Evolutionary conservation across 345 rosid species (phyloP).

Genomic region (Gossypium stocksii): DNA sequence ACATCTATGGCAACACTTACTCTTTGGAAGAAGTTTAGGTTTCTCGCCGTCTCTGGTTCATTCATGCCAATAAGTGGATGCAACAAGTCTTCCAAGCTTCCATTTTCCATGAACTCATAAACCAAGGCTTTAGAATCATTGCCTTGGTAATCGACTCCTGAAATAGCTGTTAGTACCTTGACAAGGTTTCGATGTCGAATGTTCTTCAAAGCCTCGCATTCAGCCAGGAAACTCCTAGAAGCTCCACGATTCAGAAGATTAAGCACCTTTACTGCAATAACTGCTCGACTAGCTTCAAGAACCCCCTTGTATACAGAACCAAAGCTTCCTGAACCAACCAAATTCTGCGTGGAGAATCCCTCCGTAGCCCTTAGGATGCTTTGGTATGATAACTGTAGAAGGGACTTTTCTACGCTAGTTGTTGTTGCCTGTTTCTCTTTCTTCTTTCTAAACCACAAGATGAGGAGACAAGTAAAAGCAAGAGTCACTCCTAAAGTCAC

Average conservation of each 20-base stretch:
- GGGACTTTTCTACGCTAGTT: not conserved
- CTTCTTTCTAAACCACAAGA: not conserved
- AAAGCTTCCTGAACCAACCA: slow-evolving; percentile 26
- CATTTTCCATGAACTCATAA: slow-evolving; percentile 16
- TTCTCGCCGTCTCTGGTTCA: not conserved
- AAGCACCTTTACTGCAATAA: slow-evolving; percentile 34
- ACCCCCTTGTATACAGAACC: slow-evolving; percentile 21
- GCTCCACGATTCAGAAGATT: slow-evolving; percentile 24
- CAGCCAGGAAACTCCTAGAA: not conserved
- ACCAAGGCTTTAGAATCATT: slow-evolving; percentile 12
- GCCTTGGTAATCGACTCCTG: not conserved
- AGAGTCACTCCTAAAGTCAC: not conserved
- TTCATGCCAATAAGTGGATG: not conserved
- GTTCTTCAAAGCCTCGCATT: slow-evolving; percentile 1
- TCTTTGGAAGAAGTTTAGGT: not conserved
- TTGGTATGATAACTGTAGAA: slow-evolving; percentile 3
- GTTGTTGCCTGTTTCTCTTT: not conserved
- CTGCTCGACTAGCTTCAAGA: not conserved
- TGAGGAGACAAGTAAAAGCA: not conserved
- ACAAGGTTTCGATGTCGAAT: slow-evolving; percentile 42
- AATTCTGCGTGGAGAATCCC: slow-evolving; percentile 20
- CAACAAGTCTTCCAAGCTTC: slow-evolving; percentile 17
- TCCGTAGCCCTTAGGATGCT: slow-evolving; percentile 14
- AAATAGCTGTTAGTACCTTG: slow-evolving; percentile 24
- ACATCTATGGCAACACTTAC: slow-evolving; percentile 2